phyloP scores from a whole-genome alignment of 2,329 filamentous ascomycete genomes.

The Colletotrichum brevisporum region DNA sequence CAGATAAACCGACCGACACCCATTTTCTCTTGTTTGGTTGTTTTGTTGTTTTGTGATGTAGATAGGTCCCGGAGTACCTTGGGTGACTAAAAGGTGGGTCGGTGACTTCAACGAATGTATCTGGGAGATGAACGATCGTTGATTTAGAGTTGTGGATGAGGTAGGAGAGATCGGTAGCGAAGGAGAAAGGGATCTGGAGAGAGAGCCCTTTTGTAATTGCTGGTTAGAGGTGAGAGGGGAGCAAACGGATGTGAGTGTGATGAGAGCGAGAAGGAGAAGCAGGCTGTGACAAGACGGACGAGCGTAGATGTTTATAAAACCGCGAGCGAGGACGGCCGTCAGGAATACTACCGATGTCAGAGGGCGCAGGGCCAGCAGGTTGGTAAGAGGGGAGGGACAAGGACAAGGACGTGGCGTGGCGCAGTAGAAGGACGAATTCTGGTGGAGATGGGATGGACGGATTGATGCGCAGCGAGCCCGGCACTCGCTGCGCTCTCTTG shows the following conservation, averaged over 20 bases:
- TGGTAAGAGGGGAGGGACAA: slow-evolving; percentile 22
- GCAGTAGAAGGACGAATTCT: slow-evolving; percentile 30
- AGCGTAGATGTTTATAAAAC: slow-evolving; percentile 41
- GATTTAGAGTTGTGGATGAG: slow-evolving; percentile 7
- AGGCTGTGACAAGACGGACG: slow-evolving; percentile 29
- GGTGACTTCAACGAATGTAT: slow-evolving; percentile 32
- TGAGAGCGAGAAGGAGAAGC: slow-evolving; percentile 14
- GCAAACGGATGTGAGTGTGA: slow-evolving; percentile 26
- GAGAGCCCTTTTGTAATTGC: slow-evolving; percentile 13
- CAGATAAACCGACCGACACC: slow-evolving; percentile 84
- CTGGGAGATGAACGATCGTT: slow-evolving; percentile 18
- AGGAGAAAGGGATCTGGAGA: slow-evolving; percentile 4
- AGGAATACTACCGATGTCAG: slow-evolving; percentile 28
- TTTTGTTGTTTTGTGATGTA: slow-evolving; percentile 11
- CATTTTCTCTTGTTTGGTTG: slow-evolving; percentile 55
- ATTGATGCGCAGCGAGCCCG: slow-evolving; percentile 26
- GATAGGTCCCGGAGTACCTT: slow-evolving; percentile 17
- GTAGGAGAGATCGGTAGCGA: slow-evolving; percentile 4
- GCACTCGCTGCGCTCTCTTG: background rate
- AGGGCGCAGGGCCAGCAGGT: slow-evolving; percentile 33
- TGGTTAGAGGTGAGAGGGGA: slow-evolving; percentile 7
- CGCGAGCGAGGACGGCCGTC: slow-evolving; percentile 17
- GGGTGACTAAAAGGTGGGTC: slow-evolving; percentile 9
- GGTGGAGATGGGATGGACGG: slow-evolving; percentile 39
- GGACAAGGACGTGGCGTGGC: slow-evolving; percentile 38